Evolutionary conservation across 495 filamentous ascomycete species (phyloP).

Genomic region (Saxispiralis lemnorum): DNA sequence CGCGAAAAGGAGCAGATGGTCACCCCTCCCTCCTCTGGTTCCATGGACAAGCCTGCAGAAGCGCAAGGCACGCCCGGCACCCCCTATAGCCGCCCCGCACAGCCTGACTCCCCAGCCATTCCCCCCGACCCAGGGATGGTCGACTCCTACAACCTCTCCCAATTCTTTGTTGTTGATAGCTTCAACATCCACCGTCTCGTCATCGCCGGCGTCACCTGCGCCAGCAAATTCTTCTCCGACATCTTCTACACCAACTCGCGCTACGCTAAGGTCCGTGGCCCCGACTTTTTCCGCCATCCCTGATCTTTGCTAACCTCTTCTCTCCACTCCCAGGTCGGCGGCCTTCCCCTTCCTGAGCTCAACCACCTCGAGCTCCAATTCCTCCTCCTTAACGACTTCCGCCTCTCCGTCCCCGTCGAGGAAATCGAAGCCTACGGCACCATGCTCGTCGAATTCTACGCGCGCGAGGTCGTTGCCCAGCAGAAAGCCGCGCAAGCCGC

Average conservation of each 20-base stretch:
- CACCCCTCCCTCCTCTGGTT: constrained; percentile 27
- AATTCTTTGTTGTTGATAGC: constrained; percentile 95
- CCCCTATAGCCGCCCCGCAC: constrained; percentile 14
- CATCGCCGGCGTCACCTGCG: constrained; percentile 93
- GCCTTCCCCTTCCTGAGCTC: constrained; percentile 83
- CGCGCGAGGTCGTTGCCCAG: constrained; percentile 69
- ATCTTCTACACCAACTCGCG: constrained; percentile 98
- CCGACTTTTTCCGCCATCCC: background rate
- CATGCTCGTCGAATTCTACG: constrained; percentile 97
- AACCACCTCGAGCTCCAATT: constrained; percentile 98
- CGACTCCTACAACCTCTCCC: constrained; percentile 44
- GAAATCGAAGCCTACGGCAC: constrained; percentile 95
- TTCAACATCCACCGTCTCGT: constrained; percentile 97
- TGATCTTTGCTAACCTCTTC: constrained; percentile 2
- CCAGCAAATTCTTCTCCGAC: constrained; percentile 99
- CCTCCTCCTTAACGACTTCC: constrained; percentile 88
- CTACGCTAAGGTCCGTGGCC: constrained; percentile 80
- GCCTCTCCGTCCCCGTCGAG: constrained; percentile 81
- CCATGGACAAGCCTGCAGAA: constrained; percentile 16
- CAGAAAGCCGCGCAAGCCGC: constrained; percentile 19
- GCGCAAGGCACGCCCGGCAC: constrained; percentile 14
- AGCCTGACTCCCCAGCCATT: constrained; percentile 16
- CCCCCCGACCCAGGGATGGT: constrained; percentile 18
- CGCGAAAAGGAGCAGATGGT: constrained; percentile 18
- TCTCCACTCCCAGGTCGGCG: constrained; percentile 53